Base-by-base conservation (phyloP, 495 filamentous ascomycete genomes). In the Schizothecium vesticola region DNA sequence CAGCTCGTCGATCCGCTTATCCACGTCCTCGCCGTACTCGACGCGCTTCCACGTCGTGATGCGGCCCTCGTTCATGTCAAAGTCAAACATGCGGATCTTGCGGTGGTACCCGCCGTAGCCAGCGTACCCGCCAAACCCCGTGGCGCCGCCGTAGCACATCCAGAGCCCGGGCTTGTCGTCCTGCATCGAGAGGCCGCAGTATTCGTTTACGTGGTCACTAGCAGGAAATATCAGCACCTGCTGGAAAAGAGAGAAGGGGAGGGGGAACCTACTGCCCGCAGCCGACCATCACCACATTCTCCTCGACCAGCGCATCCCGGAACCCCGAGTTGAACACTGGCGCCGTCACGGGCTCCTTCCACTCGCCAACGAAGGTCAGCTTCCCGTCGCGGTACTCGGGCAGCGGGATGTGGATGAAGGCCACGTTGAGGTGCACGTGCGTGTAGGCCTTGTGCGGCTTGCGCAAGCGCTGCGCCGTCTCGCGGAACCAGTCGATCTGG, bases 121-220 rank as follows among this genome's bases (percentile, higher is more conserved):
- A 31, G 91, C 96, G 76, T 99, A 99, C 1, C 95, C 95, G 56
- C 96, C 95, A 74, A 97, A 93, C 0, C 95, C 95, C 36, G 84
- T 82, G 19, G 89, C 95, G 58, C 96, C 95, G 5, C 87, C 95
- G 79, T 98, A 97, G 80, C 95, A 99, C 93, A 99, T 97, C 95
- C 95, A 99, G n/a, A 97, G 82, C 19, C 88, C 88, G 1, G 89
- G 88, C 65, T 88, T 88, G 67, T 78, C 83, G 66, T 82, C 74
- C 8, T 83, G 76, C 33, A 76, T 76, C n/a, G 83, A 83, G 13
- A 97, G 83, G 71, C 89, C 88, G 79, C 95, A 99, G 76, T 96
- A 97, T 70, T 98, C 95, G 74, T 99, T 99, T 29, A 89, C 95
- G 77, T 99, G 95, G 73, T 99, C 95, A 77, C 89, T 91, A 26